A percentile compares a stretch with the other conserved stretches of the same genome.
Conservation (phyloP, 176 grass and related monocot species). For the Ensete glaucum region DNA sequence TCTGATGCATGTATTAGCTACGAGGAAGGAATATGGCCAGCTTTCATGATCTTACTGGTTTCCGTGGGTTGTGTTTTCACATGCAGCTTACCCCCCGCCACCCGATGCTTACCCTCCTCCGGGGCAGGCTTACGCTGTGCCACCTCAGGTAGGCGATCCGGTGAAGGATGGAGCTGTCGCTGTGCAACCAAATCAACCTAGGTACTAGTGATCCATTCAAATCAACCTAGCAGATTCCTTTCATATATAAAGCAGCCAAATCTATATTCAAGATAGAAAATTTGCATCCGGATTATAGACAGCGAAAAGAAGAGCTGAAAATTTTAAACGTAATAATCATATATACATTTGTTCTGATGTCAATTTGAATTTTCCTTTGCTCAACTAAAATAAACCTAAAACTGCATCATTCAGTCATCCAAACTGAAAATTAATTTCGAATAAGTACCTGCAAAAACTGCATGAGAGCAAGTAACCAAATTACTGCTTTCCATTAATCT, state of each 20-base stretch:
- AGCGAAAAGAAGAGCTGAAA: neutral
- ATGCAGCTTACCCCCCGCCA: neutral
- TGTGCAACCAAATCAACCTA: neutral
- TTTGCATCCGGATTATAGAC: neutral
- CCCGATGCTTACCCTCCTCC: neutral
- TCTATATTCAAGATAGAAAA: neutral
- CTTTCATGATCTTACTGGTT: no score
- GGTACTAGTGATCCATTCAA: no score
- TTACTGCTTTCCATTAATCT: neutral
- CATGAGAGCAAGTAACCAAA: neutral
- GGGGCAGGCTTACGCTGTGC: neutral
- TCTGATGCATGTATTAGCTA: neutral
- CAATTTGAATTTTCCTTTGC: neutral
- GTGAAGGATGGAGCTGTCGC: neutral
- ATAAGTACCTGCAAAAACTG: neutral
- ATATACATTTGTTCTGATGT: no score
- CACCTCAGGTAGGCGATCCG: slow-evolving; percentile 5
- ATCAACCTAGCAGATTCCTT: neutral
- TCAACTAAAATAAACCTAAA: neutral
- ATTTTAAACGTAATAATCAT: neutral
- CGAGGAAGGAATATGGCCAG: neutral
- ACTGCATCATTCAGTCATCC: neutral
- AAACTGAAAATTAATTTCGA: no score
- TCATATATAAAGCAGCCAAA: neutral
- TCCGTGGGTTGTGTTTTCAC: neutral